These are phyloP conservation scores for Saccharomycopsis sp. DNA, from an alignment of 805 yeast genomes.

Conservation along the genomic window DNA sequence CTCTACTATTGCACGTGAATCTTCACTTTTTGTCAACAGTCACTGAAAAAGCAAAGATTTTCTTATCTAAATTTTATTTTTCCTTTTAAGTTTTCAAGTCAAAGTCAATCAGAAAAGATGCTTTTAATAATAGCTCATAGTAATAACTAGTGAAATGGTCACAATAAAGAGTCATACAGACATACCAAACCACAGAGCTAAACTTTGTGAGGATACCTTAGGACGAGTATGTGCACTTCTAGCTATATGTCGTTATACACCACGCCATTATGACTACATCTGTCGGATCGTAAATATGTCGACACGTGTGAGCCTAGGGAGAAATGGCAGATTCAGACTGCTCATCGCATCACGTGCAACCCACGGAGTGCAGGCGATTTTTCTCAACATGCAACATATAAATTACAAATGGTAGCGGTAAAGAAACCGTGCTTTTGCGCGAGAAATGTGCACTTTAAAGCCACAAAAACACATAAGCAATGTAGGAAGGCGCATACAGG, in stretches of 20 bases:
- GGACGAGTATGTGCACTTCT: neutral
- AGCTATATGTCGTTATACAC: neutral
- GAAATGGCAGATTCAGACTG: too few relatives aligned
- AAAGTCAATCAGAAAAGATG: neutral
- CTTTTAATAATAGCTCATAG: neutral
- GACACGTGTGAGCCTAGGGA: too few relatives aligned
- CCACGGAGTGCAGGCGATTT: neutral
- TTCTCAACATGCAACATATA: neutral
- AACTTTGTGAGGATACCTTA: too few relatives aligned
- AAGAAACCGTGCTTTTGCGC: too few relatives aligned
- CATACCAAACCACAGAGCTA: too few relatives aligned
- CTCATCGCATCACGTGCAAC: neutral
- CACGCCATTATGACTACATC: too few relatives aligned
- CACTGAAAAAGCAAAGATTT: neutral
- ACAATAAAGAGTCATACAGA: neutral
- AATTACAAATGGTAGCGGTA: too few relatives aligned
- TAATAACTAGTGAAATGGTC: neutral
- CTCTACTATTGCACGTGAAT: neutral
- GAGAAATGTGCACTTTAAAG: too few relatives aligned
- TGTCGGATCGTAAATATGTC: too few relatives aligned
- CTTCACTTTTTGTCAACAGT: neutral
- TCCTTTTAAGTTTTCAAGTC: neutral
- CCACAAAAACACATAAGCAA: too few relatives aligned
- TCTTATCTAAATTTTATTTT: neutral
- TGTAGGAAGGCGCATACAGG: too few relatives aligned